Percentiles rank a stretch among this genome's conserved stretches.
Conservation (phyloP, 1,284 basidiomycete genomes). For the Leccinum discolor region DNA sequence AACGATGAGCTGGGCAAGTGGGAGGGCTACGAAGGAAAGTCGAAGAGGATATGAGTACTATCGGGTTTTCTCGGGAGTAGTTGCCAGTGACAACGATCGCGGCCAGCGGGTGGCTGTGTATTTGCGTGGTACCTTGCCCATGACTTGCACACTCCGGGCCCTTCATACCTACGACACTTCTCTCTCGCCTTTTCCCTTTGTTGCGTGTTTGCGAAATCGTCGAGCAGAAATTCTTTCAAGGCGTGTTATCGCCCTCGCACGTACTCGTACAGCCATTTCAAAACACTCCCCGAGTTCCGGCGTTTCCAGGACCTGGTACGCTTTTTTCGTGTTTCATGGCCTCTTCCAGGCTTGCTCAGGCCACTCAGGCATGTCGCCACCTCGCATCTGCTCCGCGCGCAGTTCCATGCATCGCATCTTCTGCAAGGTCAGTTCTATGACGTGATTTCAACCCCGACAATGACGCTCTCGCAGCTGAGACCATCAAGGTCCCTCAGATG, state of each 20-base stretch:
- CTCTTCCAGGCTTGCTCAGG: slow-evolving; percentile 2
- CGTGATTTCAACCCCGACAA: slow-evolving; percentile 8
- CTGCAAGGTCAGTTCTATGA: slow-evolving; percentile 55
- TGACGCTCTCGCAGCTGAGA: slow-evolving; percentile 58
- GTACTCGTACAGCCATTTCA: slow-evolving; percentile 52
- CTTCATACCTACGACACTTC: neutral
- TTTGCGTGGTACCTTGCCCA: neutral
- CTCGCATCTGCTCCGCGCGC: slow-evolving; percentile 49
- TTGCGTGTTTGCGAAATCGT: neutral
- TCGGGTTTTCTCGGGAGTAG: slow-evolving; percentile 11
- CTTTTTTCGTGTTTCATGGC: slow-evolving; percentile 8
- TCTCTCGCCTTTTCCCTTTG: neutral
- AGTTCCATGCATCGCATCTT: slow-evolving; percentile 70
- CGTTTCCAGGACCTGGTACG: slow-evolving; percentile 57
- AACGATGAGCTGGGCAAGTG: slow-evolving; percentile 58
- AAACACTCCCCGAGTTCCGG: slow-evolving; percentile 38
- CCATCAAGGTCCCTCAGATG: slow-evolving; percentile 98
- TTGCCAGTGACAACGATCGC: slow-evolving; percentile 1
- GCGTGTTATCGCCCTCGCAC: slow-evolving; percentile 67
- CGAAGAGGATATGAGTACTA: slow-evolving; percentile 24
- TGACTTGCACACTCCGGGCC: neutral
- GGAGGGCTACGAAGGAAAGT: slow-evolving; percentile 57
- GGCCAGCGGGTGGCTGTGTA: slow-evolving; percentile 22
- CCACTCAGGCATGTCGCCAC: slow-evolving; percentile 43
- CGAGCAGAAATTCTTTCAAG: slow-evolving; percentile 63